phyloP scores from a whole-genome alignment of 1,284 basidiomycete genomes.

The Coniferiporia weirii region DNA sequence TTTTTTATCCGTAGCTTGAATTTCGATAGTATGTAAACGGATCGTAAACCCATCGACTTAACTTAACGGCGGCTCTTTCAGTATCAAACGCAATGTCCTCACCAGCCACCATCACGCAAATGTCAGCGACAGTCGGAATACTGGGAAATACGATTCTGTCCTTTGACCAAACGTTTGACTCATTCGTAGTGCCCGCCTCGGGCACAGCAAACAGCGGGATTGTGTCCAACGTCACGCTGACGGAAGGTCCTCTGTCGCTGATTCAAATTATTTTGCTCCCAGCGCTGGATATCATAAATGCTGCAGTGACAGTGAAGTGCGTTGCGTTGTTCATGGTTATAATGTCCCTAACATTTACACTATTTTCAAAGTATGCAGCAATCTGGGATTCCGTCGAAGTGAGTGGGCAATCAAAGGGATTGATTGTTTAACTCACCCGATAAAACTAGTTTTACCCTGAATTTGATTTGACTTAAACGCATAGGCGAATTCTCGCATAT shows the following conservation, averaged over 20 bases:
- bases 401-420: not conserved
- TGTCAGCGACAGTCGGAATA: constrained; percentile 3
- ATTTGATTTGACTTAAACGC: not conserved
- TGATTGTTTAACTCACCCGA: not conserved
- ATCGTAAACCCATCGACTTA: not conserved
- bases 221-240: constrained; percentile 35
- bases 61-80: not conserved
- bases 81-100: constrained; percentile 6
- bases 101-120: constrained; percentile 7
- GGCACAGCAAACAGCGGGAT: constrained; percentile 34
- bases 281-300: constrained; percentile 33
- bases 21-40: constrained; percentile 5
- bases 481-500: not conserved
- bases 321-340: constrained; percentile 14
- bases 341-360: not conserved
- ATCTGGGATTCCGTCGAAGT: constrained; percentile 11
- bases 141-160: constrained; percentile 5
- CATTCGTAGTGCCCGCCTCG: constrained; percentile 31
- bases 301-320: constrained; percentile 34
- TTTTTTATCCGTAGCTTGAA: not conserved
- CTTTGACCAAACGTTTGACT: constrained; percentile 38
- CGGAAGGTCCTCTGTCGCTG: constrained; percentile 31
- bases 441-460: constrained; percentile 3
- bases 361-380: constrained; percentile 5
- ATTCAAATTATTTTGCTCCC: constrained; percentile 35